phyloP scores from a whole-genome alignment of 2,329 filamentous ascomycete genomes.

The Colletotrichum salicis region DNA sequence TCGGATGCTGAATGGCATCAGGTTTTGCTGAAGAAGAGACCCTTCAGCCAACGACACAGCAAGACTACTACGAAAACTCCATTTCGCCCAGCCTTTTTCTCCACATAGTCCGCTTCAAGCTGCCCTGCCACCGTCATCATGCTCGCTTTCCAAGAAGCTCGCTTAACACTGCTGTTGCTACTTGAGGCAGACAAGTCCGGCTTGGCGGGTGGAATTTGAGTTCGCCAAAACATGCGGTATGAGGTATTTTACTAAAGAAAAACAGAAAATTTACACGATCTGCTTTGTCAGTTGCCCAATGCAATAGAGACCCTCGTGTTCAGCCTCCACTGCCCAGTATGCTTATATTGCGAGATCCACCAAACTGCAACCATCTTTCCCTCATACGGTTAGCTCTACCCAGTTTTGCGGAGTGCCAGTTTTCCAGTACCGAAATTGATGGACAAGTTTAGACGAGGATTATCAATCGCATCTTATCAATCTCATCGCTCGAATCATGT shows the following conservation, averaged over 20 bases:
- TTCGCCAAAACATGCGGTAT: conserved; percentile 1
- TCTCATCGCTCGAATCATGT: conserved; percentile 17
- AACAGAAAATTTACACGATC: background rate
- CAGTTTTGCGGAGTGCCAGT: background rate
- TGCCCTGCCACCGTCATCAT: background rate
- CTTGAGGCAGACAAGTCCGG: background rate
- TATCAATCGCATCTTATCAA: conserved; percentile 16
- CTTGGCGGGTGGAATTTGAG: background rate
- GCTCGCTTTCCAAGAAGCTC: background rate
- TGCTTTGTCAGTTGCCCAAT: background rate
- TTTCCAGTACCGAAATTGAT: background rate
- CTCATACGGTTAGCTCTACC: background rate
- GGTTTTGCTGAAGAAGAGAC: background rate
- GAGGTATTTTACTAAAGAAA: conserved; percentile 14
- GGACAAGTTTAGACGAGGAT: background rate
- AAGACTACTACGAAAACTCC: background rate
- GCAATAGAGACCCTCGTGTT: background rate
- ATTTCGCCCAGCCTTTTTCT: background rate
- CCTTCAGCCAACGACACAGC: background rate
- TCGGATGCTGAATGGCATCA: background rate
- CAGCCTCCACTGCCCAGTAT: background rate
- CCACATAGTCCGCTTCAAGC: background rate
- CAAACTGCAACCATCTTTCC: background rate
- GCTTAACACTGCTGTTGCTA: background rate
- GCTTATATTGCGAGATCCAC: conserved; percentile 14